Percentiles rank a stretch among this genome's conserved stretches.
These are phyloP conservation scores for Phanerochaete sordida DNA, from an alignment of 768 basidiomycete species.

Conservation along the genomic window DNA sequence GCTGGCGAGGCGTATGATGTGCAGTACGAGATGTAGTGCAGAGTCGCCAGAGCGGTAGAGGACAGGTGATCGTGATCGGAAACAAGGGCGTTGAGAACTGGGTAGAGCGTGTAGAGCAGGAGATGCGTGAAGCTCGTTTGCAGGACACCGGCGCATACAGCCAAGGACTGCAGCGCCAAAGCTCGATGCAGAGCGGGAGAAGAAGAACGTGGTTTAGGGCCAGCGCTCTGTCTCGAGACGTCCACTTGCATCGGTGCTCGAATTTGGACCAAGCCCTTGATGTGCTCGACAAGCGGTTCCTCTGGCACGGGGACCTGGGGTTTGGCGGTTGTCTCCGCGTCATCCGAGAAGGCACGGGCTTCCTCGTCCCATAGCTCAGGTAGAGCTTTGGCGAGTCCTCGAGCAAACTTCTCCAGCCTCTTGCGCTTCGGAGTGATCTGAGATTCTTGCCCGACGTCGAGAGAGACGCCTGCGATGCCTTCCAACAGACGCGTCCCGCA, in stretches of 20 bases:
- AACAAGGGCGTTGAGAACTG: slow-evolving; percentile 80
- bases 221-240: slow-evolving; percentile 13
- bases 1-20: slow-evolving; percentile 87
- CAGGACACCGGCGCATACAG: slow-evolving; percentile 68
- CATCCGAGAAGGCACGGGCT: slow-evolving; percentile 31
- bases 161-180: slow-evolving; percentile 71
- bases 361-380: slow-evolving; percentile 69
- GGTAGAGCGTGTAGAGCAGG: slow-evolving; percentile 80
- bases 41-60: slow-evolving; percentile 69
- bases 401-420: slow-evolving; percentile 59
- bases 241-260: slow-evolving; percentile 34
- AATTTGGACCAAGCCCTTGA: slow-evolving; percentile 61
- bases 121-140: slow-evolving; percentile 67
- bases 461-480: slow-evolving; percentile 54
- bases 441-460: slow-evolving; percentile 27
- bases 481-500: slow-evolving; percentile 74
- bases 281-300: slow-evolving; percentile 51
- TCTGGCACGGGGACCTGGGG: too few relatives aligned
- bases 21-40: slow-evolving; percentile 66
- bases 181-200: slow-evolving; percentile 62
- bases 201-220: slow-evolving; percentile 24
- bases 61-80: slow-evolving; percentile 68
- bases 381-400: slow-evolving; percentile 58
- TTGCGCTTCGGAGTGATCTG: slow-evolving; percentile 27
- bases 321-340: too few relatives aligned